Evolutionary conservation across 2,329 filamentous ascomycete genomes (phyloP), one percentile per base, ranked within the genome.

Genomic region (Trichoderma harzianum): DNA sequence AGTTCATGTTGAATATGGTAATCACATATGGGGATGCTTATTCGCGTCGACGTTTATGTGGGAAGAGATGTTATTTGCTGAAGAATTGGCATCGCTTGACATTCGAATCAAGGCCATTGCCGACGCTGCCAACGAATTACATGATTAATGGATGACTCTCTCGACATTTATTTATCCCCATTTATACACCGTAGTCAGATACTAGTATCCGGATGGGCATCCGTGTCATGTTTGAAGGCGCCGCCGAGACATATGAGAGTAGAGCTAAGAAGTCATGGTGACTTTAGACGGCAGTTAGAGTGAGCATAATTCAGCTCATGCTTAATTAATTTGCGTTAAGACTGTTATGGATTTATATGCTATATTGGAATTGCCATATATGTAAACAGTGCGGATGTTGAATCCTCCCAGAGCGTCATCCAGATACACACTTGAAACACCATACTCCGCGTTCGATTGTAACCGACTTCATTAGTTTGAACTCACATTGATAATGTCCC

Each of bases 391-490:
- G n/a, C 4, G n/a, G 43, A 51, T 51, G 43, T 51, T 51, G 43
- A 7, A 51, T 51, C n/a, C 43, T 21, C 43, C 10, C n/a, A 51
- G 18, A 12, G 43, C 18, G 5, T 18, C n/a, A 6, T 51, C 2
- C 4, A 51, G 43, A 51, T 12, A 51, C 43, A 2, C 8, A 3
- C n/a, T 21, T 51, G n/a, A 21, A 51, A 3, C 43, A 51, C 1
- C 43, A 0, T 21, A 3, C n/a, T 21, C 1, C 43, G 1, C 43
- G 5, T 1, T 21, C 5, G 1, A 12, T 51, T 21, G n/a, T 21
- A 51, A 3, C 10, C n/a, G 43, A 51, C 3, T 51, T 51, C 10
- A 0, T 51, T 18, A 21, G 2, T 51, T 12, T 51, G n/a, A 51
- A 21, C 43, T 21, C 43, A 51, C 43, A 51, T 1, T 21, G 2